phyloP scores from a whole-genome alignment of 192 early-diverging fungal species.

The Coemansia sp. region DNA sequence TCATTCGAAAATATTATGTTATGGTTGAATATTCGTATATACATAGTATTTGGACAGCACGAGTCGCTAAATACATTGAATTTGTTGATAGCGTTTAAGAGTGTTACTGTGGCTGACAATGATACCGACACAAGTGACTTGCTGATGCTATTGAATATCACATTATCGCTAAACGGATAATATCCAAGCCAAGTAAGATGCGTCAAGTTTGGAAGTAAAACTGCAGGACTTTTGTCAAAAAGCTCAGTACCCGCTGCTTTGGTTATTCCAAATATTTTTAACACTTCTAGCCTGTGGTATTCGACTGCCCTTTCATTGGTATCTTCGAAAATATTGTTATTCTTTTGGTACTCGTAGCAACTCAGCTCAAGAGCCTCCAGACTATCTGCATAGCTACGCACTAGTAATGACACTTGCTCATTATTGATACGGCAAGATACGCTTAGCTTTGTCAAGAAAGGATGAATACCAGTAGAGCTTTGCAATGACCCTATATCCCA shows the following conservation, averaged over 20 bases:
- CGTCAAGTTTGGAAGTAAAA: not conserved
- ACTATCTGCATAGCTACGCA: not conserved
- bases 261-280: not conserved
- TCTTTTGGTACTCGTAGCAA: not conserved
- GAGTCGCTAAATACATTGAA: not conserved
- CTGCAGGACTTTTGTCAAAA: not conserved
- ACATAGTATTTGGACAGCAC: not conserved
- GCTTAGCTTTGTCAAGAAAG: not conserved
- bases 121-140: not conserved
- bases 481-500: not conserved
- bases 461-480: not conserved
- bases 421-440: not conserved
- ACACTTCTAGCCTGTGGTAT: not conserved
- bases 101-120: not conserved
- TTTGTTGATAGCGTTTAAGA: not conserved
- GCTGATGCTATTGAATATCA: not conserved
- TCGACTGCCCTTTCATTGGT: not conserved
- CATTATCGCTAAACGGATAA: not conserved
- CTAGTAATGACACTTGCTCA: not conserved
- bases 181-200: not conserved
- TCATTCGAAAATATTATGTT: not conserved
- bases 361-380: not conserved
- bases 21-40: not conserved
- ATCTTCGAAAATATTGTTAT: not conserved
- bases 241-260: not conserved